These are phyloP conservation scores for Guillardia theta DNA, from an alignment of 78 protist species.

Conservation along the genomic window DNA sequence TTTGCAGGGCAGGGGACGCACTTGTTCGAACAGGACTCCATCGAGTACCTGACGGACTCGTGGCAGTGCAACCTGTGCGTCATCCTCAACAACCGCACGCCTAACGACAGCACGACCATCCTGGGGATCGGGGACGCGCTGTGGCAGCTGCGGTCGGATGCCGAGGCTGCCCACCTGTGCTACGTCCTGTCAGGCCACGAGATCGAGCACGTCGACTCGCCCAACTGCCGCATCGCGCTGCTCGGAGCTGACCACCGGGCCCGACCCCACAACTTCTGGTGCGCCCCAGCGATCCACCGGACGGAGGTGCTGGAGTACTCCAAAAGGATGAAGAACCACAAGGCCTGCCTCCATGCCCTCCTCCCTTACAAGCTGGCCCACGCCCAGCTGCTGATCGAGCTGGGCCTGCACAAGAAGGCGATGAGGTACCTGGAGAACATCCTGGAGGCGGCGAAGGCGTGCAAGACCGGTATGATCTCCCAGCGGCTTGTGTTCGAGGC, in stretches of 20 bases:
- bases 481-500: not conserved
- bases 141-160: not conserved
- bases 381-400: not conserved
- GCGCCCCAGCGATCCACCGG: not conserved
- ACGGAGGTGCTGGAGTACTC: not conserved
- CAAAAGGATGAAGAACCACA: not conserved
- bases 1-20: slow-evolving; percentile 3
- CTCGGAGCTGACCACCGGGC: not conserved
- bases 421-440: not conserved
- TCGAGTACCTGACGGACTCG: not conserved
- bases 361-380: not conserved
- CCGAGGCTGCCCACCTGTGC: slow-evolving; percentile 38
- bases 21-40: not conserved
- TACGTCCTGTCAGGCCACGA: not conserved
- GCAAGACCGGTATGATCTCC: too few species aligned
- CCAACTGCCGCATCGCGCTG: not conserved
- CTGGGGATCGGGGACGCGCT: not conserved
- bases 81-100: slow-evolving; percentile 26
- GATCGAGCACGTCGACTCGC: not conserved
- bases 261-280: not conserved
- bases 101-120: not conserved
- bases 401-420: slow-evolving; percentile 1
- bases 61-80: slow-evolving; percentile 15
- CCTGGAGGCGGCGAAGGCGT: too few species aligned
- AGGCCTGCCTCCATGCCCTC: not conserved